Conservation (phyloP, 352 stramenopile genomes). For the Globisporangium viniferum region DNA sequence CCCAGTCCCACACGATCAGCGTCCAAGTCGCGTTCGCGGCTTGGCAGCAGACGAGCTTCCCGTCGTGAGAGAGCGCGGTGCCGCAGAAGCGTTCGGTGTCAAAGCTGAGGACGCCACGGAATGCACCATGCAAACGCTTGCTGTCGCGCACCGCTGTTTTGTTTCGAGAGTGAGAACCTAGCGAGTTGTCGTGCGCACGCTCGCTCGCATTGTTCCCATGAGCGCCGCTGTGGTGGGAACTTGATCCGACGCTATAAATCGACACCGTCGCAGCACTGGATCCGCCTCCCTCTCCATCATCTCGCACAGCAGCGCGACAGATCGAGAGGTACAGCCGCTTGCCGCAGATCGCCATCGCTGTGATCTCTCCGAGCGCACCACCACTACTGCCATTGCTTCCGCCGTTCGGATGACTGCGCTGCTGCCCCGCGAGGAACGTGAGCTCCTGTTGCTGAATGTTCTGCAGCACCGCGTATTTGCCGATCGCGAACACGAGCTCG, state of each 20-base stretch:
- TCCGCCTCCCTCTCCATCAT: background rate
- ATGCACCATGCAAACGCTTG: slow-evolving; percentile 12
- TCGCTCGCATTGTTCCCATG: background rate
- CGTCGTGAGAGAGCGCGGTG: slow-evolving; percentile 59
- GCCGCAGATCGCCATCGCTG: slow-evolving; percentile 58
- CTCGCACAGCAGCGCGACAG: slow-evolving; percentile 35
- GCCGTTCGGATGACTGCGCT: background rate
- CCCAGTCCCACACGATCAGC: slow-evolving; percentile 77
- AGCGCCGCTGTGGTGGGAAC: background rate
- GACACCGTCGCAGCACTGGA: slow-evolving; percentile 29
- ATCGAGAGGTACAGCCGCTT: slow-evolving; percentile 54
- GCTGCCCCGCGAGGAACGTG: slow-evolving; percentile 34
- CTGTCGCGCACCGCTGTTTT: background rate
- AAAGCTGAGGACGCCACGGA: slow-evolving; percentile 50
- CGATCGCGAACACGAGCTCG: slow-evolving; percentile 58
- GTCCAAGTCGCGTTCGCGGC: slow-evolving; percentile 51
- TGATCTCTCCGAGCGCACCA: slow-evolving; percentile 52
- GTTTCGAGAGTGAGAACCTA: slow-evolving; percentile 6
- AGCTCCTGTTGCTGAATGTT: slow-evolving; percentile 63
- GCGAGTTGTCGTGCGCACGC: background rate
- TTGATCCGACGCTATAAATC: slow-evolving; percentile 28
- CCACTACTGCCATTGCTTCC: slow-evolving; percentile 2
- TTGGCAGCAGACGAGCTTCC: slow-evolving; percentile 64
- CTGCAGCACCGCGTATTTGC: slow-evolving; percentile 66
- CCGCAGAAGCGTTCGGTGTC: slow-evolving; percentile 49